A percentile compares a stretch with the other conserved stretches of the same genome.
Evolutionary conservation across 257 asterid genomes (phyloP).

Genomic region (Coffea eugenioides): DNA sequence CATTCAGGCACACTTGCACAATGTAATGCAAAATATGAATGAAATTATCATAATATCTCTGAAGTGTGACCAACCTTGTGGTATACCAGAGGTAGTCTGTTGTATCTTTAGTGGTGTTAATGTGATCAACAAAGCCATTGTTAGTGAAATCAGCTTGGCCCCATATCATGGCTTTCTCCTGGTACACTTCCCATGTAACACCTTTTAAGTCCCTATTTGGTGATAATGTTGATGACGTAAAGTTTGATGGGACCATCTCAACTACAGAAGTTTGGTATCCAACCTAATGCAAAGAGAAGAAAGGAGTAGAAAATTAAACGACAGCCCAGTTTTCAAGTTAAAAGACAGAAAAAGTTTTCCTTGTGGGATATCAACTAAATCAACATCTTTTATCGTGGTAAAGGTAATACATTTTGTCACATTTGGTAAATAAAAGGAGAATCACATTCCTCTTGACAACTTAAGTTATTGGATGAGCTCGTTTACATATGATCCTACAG

Average conservation of each 20-base stretch:
- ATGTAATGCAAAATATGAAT: background rate
- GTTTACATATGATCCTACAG: background rate
- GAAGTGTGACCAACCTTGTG: constrained; percentile 55
- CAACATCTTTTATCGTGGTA: background rate
- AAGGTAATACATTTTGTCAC: background rate
- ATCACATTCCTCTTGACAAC: background rate
- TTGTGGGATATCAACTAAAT: background rate
- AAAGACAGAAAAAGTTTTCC: background rate
- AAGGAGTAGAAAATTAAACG: constrained; percentile 17
- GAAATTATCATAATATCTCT: background rate
- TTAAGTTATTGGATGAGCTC: background rate
- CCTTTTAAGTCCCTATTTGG: constrained; percentile 49
- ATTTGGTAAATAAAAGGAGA: background rate
- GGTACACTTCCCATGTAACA: constrained; percentile 63
- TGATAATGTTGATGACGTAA: constrained; percentile 45
- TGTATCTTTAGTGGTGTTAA: constrained; percentile 79
- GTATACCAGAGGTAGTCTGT: constrained; percentile 92
- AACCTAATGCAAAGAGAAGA: constrained; percentile 42
- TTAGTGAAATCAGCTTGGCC: constrained; percentile 64
- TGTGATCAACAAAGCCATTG: constrained; percentile 74
- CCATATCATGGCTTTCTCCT: constrained; percentile 75
- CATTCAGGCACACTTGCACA: background rate
- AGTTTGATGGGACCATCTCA: constrained; percentile 69
- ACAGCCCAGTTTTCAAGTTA: background rate
- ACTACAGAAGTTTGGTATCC: constrained; percentile 63